phyloP scores from a whole-genome alignment of 371 early-diverging fungal species.

The Lichtheimia hyalospora region DNA sequence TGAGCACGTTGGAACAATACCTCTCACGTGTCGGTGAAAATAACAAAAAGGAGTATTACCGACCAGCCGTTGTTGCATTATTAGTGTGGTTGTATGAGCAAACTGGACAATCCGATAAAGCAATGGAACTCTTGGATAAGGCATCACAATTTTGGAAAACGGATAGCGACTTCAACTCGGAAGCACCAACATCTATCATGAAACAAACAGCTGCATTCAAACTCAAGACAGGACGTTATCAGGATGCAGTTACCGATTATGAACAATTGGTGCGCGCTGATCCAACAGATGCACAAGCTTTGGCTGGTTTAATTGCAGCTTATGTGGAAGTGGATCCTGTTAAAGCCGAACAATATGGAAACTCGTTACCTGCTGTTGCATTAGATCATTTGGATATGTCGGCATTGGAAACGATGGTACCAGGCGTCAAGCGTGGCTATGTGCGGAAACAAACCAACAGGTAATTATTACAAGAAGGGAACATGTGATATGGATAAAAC shows the following conservation, averaged over 20 bases:
- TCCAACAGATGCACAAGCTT: conserved; percentile 62
- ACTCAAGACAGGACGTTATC: conserved; percentile 54
- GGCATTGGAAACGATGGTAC: conserved; percentile 56
- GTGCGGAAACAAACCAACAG: conserved; percentile 43
- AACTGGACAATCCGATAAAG: conserved; percentile 58
- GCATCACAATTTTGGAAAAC: conserved; percentile 61
- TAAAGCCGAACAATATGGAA: conserved; percentile 70
- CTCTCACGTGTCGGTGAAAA: conserved; percentile 33
- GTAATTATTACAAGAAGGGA: conserved; percentile 5
- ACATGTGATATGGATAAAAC: too few relatives aligned
- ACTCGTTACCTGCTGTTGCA: conserved; percentile 54
- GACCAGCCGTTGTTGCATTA: conserved; percentile 68
- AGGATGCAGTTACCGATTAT: conserved; percentile 70
- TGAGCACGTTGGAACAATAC: conserved; percentile 51
- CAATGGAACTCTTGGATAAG: conserved; percentile 56
- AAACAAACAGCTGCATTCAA: conserved; percentile 75
- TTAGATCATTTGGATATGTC: conserved; percentile 47
- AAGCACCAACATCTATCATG: conserved; percentile 47
- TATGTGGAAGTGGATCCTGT: conserved; percentile 67
- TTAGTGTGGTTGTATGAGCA: conserved; percentile 74
- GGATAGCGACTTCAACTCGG: conserved; percentile 16
- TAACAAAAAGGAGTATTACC: conserved; percentile 29
- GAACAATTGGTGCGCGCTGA: conserved; percentile 70
- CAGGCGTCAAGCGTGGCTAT: conserved; percentile 66
- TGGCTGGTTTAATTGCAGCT: conserved; percentile 71